Evolutionary conservation across 768 basidiomycete genomes (phyloP), one percentile per base, ranked within the genome.

Genomic region (Lepiota brunneoincarnata): DNA sequence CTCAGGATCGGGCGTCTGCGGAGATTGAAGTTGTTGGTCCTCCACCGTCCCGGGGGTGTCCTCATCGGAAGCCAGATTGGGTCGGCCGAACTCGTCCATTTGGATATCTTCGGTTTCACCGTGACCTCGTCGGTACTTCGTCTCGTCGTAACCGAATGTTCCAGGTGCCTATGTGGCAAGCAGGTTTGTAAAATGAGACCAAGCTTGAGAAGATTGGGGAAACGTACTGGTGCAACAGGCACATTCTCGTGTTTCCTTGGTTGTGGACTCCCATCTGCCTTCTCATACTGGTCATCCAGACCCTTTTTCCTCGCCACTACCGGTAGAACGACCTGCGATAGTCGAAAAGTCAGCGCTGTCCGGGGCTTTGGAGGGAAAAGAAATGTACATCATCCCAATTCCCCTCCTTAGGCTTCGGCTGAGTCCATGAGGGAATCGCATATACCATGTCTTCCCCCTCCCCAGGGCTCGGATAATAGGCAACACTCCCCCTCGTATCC

Each of bases 251-350:
- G 61, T 58, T 70, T 72, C 69, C 69, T 82, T 26, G 79, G 77
- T 61, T 78, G 76, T 18, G 84, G 79, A 59, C 81, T 84, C n/a
- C 90, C 90, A 62, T 84, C 81, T 7, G 79, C 84, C 41, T 79
- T 77, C 57, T 85, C 79, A 63, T 88, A 91, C 55, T 84, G 78
- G 37, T 77, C 82, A 54, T 89, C 82, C 43, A 93, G 65, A 6
- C 91, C 90, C 63, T 83, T 88, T 73, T 92, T 91, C 54, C 89
- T 78, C 6, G 91, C 90, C 11, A 93, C 89, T 4, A 87, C 89
- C 21, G 91, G 91, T 11, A 93, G 72, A 1, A 93, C 86, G 36
- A 92, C 89, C 89, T 91, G 58, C 41, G 21, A 17, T n/a, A 54
- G 38, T 31, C 34, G 45, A 40, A 44, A 17, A 59, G 3, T 39